phyloP scores from a whole-genome alignment of 352 stramenopile species.

The Discostella stelligera region DNA sequence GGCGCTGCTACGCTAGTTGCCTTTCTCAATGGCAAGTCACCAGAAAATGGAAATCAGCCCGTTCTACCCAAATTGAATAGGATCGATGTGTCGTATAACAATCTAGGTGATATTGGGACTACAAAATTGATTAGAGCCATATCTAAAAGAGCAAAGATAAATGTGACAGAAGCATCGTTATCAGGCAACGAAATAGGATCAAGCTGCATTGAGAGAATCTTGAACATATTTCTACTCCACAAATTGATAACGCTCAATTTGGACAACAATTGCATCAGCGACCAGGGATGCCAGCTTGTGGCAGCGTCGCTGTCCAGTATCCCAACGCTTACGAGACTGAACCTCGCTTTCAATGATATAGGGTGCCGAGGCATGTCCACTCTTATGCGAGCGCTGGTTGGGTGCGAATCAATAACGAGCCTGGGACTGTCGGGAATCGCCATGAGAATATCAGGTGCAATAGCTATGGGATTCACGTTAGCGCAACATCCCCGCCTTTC shows the following conservation, averaged over 20 bases:
- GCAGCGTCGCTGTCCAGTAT: conserved; percentile 76
- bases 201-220: conserved; percentile 74
- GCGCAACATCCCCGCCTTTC: conserved; percentile 75
- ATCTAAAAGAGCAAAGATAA: conserved; percentile 53
- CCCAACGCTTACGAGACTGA: conserved; percentile 60
- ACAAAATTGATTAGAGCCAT: conserved; percentile 68
- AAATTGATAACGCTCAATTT: conserved; percentile 73
- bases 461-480: conserved; percentile 74
- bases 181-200: conserved; percentile 70
- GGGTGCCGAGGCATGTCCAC: conserved; percentile 72
- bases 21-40: conserved; percentile 68
- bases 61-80: conserved; percentile 70
- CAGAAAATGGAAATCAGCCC: conserved; percentile 21
- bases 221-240: conserved; percentile 80
- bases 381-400: conserved; percentile 74
- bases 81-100: conserved; percentile 82
- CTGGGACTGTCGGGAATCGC: conserved; percentile 77
- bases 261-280: conserved; percentile 80
- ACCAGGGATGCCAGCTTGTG: conserved; percentile 81
- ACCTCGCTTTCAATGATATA: conserved; percentile 81
- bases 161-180: conserved; percentile 66
- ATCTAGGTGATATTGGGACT: conserved; percentile 69
- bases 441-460: conserved; percentile 76
- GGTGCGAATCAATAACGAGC: conserved; percentile 78
- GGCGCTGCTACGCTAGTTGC: conserved; percentile 58